Evolutionary conservation across 768 basidiomycete species (phyloP), one percentile per base, ranked within the genome.

Genomic region (Mycena sanguinolenta): DNA sequence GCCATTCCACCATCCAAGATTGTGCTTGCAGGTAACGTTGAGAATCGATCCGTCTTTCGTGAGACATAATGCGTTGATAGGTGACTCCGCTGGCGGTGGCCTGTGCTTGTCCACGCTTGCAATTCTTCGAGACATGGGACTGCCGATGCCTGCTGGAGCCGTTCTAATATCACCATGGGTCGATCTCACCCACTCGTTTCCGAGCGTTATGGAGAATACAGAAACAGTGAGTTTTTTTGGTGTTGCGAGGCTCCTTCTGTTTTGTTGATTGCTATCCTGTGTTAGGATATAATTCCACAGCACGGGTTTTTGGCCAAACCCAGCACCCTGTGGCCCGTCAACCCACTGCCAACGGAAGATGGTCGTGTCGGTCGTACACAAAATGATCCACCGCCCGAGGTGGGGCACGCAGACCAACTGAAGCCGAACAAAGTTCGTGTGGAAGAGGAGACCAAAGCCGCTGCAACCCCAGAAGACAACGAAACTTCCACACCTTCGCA

Each of bases 151-250:
- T 4, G 90, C 92, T 1, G 95, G 93, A 2, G 92, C 90, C 0
- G 88, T 93, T 4, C 82, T 95, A 27, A 92, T 95, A 72, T 92
- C 90, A 65, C 94, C 94, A 3, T 95, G 94, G 90, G 89, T 92
- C 16, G 94, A 95, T 77, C 82, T 96, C n/a, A 95, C 93, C 0
- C 94, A 95, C 75, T 92, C 89, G 60, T 94, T 96, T 76, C 92
- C 92, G 0, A 91, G 90, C 73, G 89, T 94, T 44, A 86, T 93
- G 82, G 73, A 85, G 52, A 94, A 95, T 75, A 86, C 85, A 0
- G 81, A 81, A 8, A 91, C 91, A 13, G 93, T 90, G 64, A 54
- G 85, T 78, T 27, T 78, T 27, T 19, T 12, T 5, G 17, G 12
- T 17, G 32, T 6, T 55, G 19, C 9, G 16, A 54, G 12, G 46